Percentiles rank a stretch among this genome's conserved stretches.
Conservation (phyloP, 2,329 filamentous ascomycete species). For the Monilinia fructigena region DNA sequence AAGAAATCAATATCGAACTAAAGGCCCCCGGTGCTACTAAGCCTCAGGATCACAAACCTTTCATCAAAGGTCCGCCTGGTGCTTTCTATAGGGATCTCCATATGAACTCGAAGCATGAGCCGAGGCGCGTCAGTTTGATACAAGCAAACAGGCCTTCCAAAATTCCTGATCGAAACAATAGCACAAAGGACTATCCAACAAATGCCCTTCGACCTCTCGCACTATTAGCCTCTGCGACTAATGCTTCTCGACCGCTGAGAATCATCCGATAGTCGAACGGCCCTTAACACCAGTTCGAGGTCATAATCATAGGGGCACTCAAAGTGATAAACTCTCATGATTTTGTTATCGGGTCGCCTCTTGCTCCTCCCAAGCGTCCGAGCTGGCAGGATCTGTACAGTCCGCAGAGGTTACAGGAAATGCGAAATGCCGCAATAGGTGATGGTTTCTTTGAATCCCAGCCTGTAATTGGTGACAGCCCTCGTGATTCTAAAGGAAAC, state of each 20-base stretch:
- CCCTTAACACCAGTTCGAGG: slow-evolving; percentile 23
- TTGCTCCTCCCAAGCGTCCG: slow-evolving; percentile 34
- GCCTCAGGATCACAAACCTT: slow-evolving; percentile 23
- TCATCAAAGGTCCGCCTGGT: slow-evolving; percentile 32
- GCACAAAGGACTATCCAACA: slow-evolving; percentile 29
- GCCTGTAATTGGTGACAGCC: background rate
- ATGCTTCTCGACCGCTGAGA: background rate
- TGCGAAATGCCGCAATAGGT: slow-evolving; percentile 28
- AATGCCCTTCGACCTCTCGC: slow-evolving; percentile 33
- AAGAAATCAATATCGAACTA: background rate
- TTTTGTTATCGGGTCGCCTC: slow-evolving; percentile 37
- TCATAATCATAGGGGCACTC: background rate
- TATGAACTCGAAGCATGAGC: slow-evolving; percentile 25
- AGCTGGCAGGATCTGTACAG: slow-evolving; percentile 37
- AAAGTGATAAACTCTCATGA: slow-evolving; percentile 23
- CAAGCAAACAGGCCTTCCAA: slow-evolving; percentile 21
- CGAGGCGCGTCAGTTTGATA: slow-evolving; percentile 17
- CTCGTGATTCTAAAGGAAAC: slow-evolving; percentile 15
- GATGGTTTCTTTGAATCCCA: slow-evolving; percentile 30
- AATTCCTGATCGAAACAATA: slow-evolving; percentile 11
- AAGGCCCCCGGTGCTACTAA: slow-evolving; percentile 1
- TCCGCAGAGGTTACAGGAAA: slow-evolving; percentile 27
- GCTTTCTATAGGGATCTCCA: slow-evolving; percentile 35
- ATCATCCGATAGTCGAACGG: background rate
- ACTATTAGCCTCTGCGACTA: slow-evolving; percentile 25